phyloP scores from a whole-genome alignment of 2,329 filamentous ascomycete genomes.

The Pseudodiploospora longispora region DNA sequence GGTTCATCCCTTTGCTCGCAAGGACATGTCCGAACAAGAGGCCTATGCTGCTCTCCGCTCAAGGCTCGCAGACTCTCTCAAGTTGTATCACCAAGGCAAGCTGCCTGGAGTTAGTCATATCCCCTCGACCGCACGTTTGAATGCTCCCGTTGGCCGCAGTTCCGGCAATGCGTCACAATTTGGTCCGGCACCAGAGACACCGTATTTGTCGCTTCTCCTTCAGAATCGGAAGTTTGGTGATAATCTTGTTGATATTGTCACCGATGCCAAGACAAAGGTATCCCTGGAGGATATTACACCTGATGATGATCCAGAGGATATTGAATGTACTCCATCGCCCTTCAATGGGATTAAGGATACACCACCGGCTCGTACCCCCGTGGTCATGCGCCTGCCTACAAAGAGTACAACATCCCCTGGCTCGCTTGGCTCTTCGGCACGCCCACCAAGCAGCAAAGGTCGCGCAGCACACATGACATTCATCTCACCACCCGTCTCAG shows the following conservation, averaged over 20 bases:
- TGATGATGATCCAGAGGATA: conserved; percentile 46
- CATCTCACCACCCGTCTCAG: conserved; percentile 25
- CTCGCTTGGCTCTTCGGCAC: conserved; percentile 29
- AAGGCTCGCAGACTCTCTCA: conserved; percentile 47
- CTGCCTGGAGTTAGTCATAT: conserved; percentile 40
- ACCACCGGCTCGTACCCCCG: conserved; percentile 25
- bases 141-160: conserved; percentile 5
- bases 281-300: conserved; percentile 42
- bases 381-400: conserved; percentile 51
- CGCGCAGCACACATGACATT: conserved; percentile 31
- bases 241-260: conserved; percentile 50
- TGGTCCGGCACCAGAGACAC: conserved; percentile 49
- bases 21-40: conserved; percentile 45
- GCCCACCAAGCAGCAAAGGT: conserved; percentile 52
- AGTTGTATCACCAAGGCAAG: conserved; percentile 43
- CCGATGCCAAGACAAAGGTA: conserved; percentile 49
- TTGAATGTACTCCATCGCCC: conserved; percentile 11
- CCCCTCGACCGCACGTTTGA: conserved; percentile 27
- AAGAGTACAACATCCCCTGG: conserved; percentile 45
- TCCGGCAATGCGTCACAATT: conserved; percentile 24
- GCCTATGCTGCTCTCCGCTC: conserved; percentile 41
- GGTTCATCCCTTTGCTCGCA: conserved; percentile 28
- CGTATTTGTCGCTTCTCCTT: conserved; percentile 60
- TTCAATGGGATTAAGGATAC: conserved; percentile 9
- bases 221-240: conserved; percentile 52